Base-by-base conservation (phyloP, 176 grass and related monocot species). In the Hsuehochloa calcarea region DNA sequence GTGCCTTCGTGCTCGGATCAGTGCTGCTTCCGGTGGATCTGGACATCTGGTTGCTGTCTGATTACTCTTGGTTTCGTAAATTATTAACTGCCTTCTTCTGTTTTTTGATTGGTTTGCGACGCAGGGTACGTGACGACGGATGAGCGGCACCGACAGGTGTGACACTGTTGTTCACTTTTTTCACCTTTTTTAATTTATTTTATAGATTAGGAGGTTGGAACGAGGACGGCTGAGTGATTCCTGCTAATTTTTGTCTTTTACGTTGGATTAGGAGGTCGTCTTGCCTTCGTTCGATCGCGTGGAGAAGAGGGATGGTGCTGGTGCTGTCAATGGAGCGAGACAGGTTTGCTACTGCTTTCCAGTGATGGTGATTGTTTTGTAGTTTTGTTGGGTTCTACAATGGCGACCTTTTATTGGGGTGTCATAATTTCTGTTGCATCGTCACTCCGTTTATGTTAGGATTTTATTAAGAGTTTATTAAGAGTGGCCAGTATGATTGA, bases 71-170 rank as follows among this genome's bases (percentile, higher is more conserved):
- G 4, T 39, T 39, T 39, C 5, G 38, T 39, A 39, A 39, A 39
- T 39, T 39, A 39, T 39, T 39, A 39, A 39, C 38, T 6, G 38
- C 8, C 23, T 56, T 39, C 5, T 39, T 39, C 38, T 39, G 6
- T 5, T 39, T 6, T 39, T 39, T 39, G 38, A 39, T 39, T 39
- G 38, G 38, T 39, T 39, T 39, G 38, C 4, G 88, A 56, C 55
- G 77, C 89, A 97, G 94, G 90, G 15, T 92, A 97, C 51, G 85
- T 81, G 79, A 88, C 88, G 46, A 92, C 93, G 22, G 94, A 94
- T 31, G 94, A 97, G 62, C 87, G 80, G 12, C 83, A 43, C 65
- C 87, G 84, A 70, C 87, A 92, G 88, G 94, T 94, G 86, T 2
- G 64, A 26, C 27, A 71, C 80, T 78, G 34, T 41, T 38, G 38